Conservation (phyloP, 139 green algal species). For the Eudorina sp. region DNA sequence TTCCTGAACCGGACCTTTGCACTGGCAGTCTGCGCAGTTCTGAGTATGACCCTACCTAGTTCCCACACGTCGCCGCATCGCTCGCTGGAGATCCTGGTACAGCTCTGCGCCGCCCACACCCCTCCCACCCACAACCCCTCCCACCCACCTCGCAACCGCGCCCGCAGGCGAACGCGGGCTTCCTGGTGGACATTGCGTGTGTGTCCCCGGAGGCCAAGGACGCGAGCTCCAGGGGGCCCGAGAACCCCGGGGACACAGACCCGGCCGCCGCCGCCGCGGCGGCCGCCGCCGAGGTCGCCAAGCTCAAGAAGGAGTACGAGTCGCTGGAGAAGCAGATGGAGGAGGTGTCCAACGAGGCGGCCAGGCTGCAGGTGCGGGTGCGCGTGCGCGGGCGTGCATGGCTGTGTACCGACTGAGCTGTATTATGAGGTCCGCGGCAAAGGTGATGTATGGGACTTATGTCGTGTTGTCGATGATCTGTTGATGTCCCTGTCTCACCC, state of each 20-base stretch:
- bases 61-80: too few relatives aligned
- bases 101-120: too few relatives aligned
- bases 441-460: too few relatives aligned
- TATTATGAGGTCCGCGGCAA: too few relatives aligned
- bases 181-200: constrained; percentile 42
- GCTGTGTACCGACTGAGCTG: too few relatives aligned
- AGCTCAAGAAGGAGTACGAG: constrained; percentile 46
- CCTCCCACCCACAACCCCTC: too few relatives aligned
- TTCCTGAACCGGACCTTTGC: too few relatives aligned
- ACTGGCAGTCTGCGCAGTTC: too few relatives aligned
- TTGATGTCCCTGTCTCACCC: neutral
- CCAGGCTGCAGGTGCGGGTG: constrained; percentile 44
- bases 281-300: neutral
- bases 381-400: too few relatives aligned
- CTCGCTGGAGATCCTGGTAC: too few relatives aligned
- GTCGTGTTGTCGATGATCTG: neutral
- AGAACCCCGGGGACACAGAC: neutral
- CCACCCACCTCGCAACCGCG: too few relatives aligned
- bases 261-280: neutral
- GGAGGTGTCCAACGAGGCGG: constrained; percentile 54
- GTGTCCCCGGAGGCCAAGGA: neutral
- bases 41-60: too few relatives aligned
- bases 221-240: neutral
- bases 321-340: constrained; percentile 52
- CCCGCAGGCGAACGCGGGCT: constrained; percentile 26